These are phyloP conservation scores for Nyctanthes arbortristis DNA, from an alignment of 257 asterid genomes.

Conservation along the genomic window DNA sequence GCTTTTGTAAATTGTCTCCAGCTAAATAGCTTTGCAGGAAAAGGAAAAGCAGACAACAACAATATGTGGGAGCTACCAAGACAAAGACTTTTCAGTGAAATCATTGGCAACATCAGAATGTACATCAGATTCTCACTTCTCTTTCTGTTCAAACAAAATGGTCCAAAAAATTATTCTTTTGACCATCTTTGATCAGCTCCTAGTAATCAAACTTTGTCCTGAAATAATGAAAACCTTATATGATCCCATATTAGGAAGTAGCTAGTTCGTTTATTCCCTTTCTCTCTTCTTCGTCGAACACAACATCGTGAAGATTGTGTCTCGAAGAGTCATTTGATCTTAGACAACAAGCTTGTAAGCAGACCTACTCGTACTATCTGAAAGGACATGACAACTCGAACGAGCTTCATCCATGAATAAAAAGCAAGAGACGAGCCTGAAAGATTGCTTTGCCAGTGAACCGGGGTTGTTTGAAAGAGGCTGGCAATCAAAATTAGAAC, in stretches of 20 bases:
- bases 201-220: not conserved
- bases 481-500: too few species aligned
- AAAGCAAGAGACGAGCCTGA: not conserved
- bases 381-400: too few species aligned
- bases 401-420: too few species aligned
- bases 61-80: not conserved
- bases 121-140: not conserved
- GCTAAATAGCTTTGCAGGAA: slow-evolving; percentile 13
- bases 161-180: slow-evolving; percentile 1
- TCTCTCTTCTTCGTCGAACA: too few species aligned
- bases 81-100: not conserved
- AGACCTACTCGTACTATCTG: too few species aligned
- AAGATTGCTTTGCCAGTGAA: not conserved
- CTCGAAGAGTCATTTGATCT: too few species aligned
- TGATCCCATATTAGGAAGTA: too few species aligned
- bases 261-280: too few species aligned
- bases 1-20: slow-evolving; percentile 29
- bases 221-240: not conserved
- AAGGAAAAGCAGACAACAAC: slow-evolving; percentile 23
- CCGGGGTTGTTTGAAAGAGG: too few species aligned
- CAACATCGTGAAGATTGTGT: too few species aligned
- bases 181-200: not conserved
- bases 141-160: not conserved
- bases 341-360: too few species aligned
- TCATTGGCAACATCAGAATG: not conserved